phyloP scores from a whole-genome alignment of 2,329 filamentous ascomycete genomes.

The Periconia sp. region DNA sequence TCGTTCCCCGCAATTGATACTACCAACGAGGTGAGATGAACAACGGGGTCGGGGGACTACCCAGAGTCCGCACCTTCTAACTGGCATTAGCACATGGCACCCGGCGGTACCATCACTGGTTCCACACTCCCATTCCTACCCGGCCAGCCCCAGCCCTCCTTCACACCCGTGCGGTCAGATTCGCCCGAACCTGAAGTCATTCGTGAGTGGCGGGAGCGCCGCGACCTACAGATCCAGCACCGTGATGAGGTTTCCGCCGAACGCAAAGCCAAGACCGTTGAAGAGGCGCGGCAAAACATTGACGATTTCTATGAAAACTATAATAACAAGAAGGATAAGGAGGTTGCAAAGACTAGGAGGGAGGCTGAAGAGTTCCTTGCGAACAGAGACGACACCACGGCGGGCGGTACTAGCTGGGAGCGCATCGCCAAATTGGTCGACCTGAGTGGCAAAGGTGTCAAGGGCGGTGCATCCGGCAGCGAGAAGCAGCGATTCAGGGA shows the following conservation, averaged over 20 bases:
- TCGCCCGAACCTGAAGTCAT: constrained; percentile 91
- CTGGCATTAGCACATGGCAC: constrained; percentile 72
- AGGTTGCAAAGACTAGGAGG: constrained; percentile 81
- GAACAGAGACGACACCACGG: constrained; percentile 88
- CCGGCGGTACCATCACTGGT: constrained; percentile 82
- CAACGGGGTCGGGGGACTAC: no score
- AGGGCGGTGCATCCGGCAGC: constrained; percentile 84
- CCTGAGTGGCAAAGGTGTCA: constrained; percentile 87
- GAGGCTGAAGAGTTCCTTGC: constrained; percentile 93
- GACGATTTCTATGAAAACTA: constrained; percentile 99
- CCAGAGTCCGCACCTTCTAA: no score
- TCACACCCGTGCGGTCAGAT: constrained; percentile 61
- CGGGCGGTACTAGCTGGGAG: constrained; percentile 97
- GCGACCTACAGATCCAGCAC: constrained; percentile 81
- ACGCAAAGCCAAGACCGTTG: constrained; percentile 84
- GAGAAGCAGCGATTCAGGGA: constrained; percentile 98
- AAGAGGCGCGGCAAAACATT: constrained; percentile 90
- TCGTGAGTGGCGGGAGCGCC: constrained; percentile 87
- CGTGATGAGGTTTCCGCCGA: constrained; percentile 82
- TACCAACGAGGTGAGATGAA: constrained; percentile 68
- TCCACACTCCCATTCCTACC: constrained; percentile 62
- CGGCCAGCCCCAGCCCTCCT: constrained; percentile 41
- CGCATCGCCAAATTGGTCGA: constrained; percentile 98
- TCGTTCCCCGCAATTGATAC: constrained; percentile 86
- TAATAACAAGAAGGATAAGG: constrained; percentile 97